These are phyloP conservation scores for Passiflora organensis DNA, from an alignment of 345 rosid species.

Conservation along the genomic window DNA sequence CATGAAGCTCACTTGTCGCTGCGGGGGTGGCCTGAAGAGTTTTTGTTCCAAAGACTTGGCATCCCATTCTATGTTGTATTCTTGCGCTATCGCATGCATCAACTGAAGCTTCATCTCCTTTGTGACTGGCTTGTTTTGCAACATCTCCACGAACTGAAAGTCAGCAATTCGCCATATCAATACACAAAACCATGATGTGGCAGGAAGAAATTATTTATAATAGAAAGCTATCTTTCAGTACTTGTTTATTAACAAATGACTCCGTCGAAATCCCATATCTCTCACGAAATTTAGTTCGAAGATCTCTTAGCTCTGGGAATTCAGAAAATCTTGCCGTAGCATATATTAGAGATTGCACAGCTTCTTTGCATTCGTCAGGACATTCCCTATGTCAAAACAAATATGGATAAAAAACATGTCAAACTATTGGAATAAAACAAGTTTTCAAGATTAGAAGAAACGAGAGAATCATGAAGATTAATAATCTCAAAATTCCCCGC, in stretches of 20 bases:
- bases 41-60: conserved; percentile 55
- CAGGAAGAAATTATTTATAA: not conserved
- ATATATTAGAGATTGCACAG: conserved; percentile 57
- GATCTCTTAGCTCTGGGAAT: conserved; percentile 72
- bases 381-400: conserved; percentile 50
- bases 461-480: too few relatives aligned
- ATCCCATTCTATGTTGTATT: conserved; percentile 60
- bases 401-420: not conserved
- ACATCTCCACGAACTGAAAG: conserved; percentile 46
- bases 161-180: conserved; percentile 3
- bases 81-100: conserved; percentile 50
- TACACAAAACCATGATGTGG: not conserved
- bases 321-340: conserved; percentile 92
- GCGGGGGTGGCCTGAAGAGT: conserved; percentile 34
- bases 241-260: conserved; percentile 53
- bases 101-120: conserved; percentile 64
- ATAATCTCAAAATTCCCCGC: too few relatives aligned
- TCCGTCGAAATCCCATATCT: conserved; percentile 59
- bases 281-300: conserved; percentile 50
- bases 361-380: conserved; percentile 77
- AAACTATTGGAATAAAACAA: not conserved
- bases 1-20: conserved; percentile 31
- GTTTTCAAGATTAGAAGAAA: not conserved
- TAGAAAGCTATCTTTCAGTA: conserved; percentile 9
- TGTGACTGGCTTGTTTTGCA: conserved; percentile 40